Percentiles rank a stretch among this genome's conserved stretches.
These are phyloP conservation scores for Planoprotostelium fungivorum DNA, from an alignment of 78 protist species.

Conservation along the genomic window DNA sequence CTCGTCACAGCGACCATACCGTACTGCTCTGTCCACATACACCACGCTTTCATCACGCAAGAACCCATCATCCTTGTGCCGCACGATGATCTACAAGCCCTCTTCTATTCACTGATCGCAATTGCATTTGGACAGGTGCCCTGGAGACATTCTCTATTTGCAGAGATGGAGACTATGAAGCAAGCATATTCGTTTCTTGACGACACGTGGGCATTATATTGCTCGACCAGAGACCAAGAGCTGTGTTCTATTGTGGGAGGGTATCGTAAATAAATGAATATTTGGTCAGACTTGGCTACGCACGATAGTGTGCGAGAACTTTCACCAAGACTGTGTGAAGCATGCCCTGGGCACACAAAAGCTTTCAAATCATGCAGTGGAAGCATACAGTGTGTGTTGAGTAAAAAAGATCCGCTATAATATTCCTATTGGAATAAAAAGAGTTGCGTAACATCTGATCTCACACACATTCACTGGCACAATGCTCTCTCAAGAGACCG, in stretches of 20 bases:
- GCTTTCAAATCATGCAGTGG: too few species aligned
- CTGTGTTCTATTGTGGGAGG: neutral
- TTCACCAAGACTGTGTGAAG: neutral
- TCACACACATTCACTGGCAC: too few species aligned
- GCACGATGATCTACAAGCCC: neutral
- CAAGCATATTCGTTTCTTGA: neutral
- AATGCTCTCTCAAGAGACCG: too few species aligned
- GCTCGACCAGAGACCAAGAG: neutral
- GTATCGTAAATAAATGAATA: neutral
- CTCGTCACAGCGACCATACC: neutral
- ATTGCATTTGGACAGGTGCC: neutral
- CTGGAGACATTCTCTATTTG: neutral
- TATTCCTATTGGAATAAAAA: too few species aligned
- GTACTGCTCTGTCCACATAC: neutral
- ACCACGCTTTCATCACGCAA: constrained; percentile 1
- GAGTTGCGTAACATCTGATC: too few species aligned
- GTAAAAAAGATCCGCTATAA: too few species aligned
- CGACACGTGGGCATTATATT: constrained; percentile 1
- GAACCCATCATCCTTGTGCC: neutral
- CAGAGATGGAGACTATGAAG: neutral
- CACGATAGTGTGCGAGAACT: neutral
- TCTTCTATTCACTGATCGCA: neutral
- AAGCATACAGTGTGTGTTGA: too few species aligned
- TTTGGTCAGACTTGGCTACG: too few species aligned
- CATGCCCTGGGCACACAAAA: neutral